Evolutionary conservation across 805 yeast genomes (phyloP), one percentile per base, ranked within the genome.

Genomic region (Saccharomycopsis sp.): DNA sequence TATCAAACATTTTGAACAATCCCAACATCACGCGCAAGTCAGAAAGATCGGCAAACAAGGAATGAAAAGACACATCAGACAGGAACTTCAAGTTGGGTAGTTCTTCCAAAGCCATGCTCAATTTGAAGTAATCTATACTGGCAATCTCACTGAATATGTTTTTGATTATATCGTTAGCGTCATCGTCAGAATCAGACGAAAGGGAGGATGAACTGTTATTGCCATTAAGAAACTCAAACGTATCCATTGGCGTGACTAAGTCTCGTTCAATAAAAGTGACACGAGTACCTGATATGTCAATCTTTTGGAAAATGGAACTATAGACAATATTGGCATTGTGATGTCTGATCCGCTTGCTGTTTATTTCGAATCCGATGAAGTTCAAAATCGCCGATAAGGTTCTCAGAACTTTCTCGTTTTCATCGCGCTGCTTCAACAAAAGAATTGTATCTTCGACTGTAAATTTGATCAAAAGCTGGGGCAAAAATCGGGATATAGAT

Each of bases 391-490:
- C 9, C 2, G 58, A 71, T 64, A 16, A 73, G 60, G 20, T 74
- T 64, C 59, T 68, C 66, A 51, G 65, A 62, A 44, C 67, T 68
- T 40, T 71, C 44, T 1, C 69, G 63, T 57, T 47, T n/a, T 70
- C 65, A 52, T 67, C 63, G 0, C 60, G 61, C 57, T 71, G 70
- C 34, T 70, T 72, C 5, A 73, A 54, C 50, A 74, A 65, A 18
- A 74, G 4, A 18, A 69, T 68, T 1, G 77, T 71, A 60, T 75
- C 77, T 58, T 75, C 79, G 15, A 75, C 55, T 0, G 73, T 74
- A 15, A 74, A 52, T 58, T 72, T 74, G 2, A 73, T 47, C 46
- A 68, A 70, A 18, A 74, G 48, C 14, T 65, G 50, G 0, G 79
- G 79, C 58, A 74, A 65, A 23, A 73, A 54, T 18, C 61, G 63